Percentiles rank a stretch among this genome's conserved stretches.
Conservation (phyloP, 2,329 filamentous ascomycete species). For the Apiospora koreana region DNA sequence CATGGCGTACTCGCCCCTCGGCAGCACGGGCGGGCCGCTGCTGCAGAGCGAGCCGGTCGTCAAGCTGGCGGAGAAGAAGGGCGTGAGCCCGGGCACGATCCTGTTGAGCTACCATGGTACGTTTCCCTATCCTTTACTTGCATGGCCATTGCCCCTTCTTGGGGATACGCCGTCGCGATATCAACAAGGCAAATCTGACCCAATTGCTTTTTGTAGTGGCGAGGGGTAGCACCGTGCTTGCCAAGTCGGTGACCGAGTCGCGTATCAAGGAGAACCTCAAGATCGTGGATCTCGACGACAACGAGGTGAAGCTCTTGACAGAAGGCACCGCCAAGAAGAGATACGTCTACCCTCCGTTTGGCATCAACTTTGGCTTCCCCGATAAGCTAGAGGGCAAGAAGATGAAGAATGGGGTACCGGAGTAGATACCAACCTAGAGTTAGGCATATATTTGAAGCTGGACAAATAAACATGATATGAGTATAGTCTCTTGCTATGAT, state of each 20-base stretch:
- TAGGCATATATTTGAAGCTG: not conserved
- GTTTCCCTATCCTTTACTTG: slow-evolving; percentile 26
- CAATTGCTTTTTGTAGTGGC: slow-evolving; percentile 48
- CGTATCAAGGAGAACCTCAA: slow-evolving; percentile 72
- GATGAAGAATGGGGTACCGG: not conserved
- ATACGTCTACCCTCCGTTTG: slow-evolving; percentile 71
- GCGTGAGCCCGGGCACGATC: slow-evolving; percentile 61
- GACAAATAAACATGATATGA: too few relatives aligned
- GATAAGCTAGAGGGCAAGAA: slow-evolving; percentile 51
- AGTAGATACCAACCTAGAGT: not conserved
- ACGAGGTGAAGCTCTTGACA: slow-evolving; percentile 60
- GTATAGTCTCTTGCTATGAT: too few relatives aligned
- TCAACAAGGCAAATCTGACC: slow-evolving; percentile 29
- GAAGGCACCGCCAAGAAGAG: slow-evolving; percentile 56
- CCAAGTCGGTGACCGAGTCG: slow-evolving; percentile 69
- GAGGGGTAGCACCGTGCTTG: slow-evolving; percentile 68
- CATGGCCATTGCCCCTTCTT: not conserved
- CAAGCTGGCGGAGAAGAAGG: slow-evolving; percentile 64
- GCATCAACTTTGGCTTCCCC: slow-evolving; percentile 71
- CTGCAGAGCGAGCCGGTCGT: slow-evolving; percentile 64
- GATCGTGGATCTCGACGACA: slow-evolving; percentile 63
- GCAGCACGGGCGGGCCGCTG: slow-evolving; percentile 64
- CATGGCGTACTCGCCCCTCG: slow-evolving; percentile 71
- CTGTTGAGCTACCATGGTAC: slow-evolving; percentile 73
- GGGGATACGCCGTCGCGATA: not conserved